These are phyloP conservation scores for Seiridium unicorne DNA, from an alignment of 2,329 filamentous ascomycete species.

Conservation along the genomic window DNA sequence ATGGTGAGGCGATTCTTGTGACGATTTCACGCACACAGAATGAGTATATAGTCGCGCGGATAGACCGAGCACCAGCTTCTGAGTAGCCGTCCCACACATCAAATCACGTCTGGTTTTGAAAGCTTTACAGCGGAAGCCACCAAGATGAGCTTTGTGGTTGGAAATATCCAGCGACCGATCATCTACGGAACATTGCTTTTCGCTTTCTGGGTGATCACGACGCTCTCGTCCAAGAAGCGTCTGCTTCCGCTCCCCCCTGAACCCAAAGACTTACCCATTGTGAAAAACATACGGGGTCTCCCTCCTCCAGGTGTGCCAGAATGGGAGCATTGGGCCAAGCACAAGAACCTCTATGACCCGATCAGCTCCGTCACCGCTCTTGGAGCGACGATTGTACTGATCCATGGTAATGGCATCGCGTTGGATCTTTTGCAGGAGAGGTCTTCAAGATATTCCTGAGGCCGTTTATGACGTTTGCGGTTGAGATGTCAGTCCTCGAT, in stretches of 20 bases:
- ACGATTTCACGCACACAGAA: no score
- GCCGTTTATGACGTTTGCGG: slow-evolving; percentile 28
- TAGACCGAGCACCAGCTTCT: no score
- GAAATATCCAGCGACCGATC: no score
- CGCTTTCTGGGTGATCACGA: neutral
- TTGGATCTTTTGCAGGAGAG: slow-evolving; percentile 36
- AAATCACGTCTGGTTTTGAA: no score
- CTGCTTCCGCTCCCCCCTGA: slow-evolving; percentile 42
- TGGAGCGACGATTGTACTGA: slow-evolving; percentile 37
- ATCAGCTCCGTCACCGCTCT: slow-evolving; percentile 39
- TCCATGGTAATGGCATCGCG: slow-evolving; percentile 34
- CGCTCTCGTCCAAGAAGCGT: neutral
- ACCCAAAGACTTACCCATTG: slow-evolving; percentile 42
- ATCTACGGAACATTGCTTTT: neutral
- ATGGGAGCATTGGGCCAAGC: slow-evolving; percentile 38
- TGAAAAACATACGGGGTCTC: slow-evolving; percentile 51
- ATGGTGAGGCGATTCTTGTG: no score
- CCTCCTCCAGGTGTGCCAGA: slow-evolving; percentile 35
- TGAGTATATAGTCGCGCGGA: no score
- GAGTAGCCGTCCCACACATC: no score
- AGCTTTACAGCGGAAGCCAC: no score
- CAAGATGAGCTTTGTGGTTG: no score
- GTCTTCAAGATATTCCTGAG: slow-evolving; percentile 32
- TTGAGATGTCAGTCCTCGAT: slow-evolving; percentile 30
- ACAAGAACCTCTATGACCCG: slow-evolving; percentile 34